These are phyloP conservation scores for Jackrogersella minutella DNA, from an alignment of 495 filamentous ascomycete genomes.

Conservation along the genomic window DNA sequence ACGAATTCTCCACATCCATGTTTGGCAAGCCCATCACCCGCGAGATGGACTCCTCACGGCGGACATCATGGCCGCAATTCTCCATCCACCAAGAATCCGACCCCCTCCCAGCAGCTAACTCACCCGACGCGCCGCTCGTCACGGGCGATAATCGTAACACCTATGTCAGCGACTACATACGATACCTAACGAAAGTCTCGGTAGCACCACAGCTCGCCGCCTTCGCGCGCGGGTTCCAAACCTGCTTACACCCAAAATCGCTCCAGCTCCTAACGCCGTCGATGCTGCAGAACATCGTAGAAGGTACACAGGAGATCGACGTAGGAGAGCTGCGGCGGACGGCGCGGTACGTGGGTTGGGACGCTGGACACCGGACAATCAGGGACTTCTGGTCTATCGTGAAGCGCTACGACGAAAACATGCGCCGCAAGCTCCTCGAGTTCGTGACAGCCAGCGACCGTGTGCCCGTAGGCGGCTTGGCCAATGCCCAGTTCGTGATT, in stretches of 20 bases:
- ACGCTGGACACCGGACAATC: slow-evolving; percentile 70
- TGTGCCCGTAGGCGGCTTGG: slow-evolving; percentile 82
- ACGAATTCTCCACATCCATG: slow-evolving; percentile 81
- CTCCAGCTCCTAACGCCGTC: slow-evolving; percentile 74
- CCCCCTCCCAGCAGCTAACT: slow-evolving; percentile 45
- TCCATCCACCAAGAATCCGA: slow-evolving; percentile 23
- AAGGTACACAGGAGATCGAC: slow-evolving; percentile 82
- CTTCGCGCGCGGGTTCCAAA: slow-evolving; percentile 82
- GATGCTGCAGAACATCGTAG: slow-evolving; percentile 77
- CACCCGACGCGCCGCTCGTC: slow-evolving; percentile 66
- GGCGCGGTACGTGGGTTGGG: slow-evolving; percentile 82
- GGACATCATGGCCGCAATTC: slow-evolving; percentile 54
- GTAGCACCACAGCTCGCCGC: slow-evolving; percentile 79
- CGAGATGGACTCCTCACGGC: slow-evolving; percentile 52
- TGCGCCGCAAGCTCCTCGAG: slow-evolving; percentile 78
- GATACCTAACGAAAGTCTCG: slow-evolving; percentile 81
- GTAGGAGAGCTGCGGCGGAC: slow-evolving; percentile 71
- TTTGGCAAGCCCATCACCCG: slow-evolving; percentile 64
- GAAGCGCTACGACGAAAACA: slow-evolving; percentile 68
- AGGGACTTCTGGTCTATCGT: slow-evolving; percentile 85
- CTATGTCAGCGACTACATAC: slow-evolving; percentile 89
- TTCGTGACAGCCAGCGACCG: slow-evolving; percentile 95
- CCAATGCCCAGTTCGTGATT: slow-evolving; percentile 81
- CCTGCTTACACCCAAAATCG: slow-evolving; percentile 73
- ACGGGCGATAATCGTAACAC: slow-evolving; percentile 78